phyloP scores from a whole-genome alignment of 495 filamentous ascomycete genomes.

The Talaromyces proteolyticus region DNA sequence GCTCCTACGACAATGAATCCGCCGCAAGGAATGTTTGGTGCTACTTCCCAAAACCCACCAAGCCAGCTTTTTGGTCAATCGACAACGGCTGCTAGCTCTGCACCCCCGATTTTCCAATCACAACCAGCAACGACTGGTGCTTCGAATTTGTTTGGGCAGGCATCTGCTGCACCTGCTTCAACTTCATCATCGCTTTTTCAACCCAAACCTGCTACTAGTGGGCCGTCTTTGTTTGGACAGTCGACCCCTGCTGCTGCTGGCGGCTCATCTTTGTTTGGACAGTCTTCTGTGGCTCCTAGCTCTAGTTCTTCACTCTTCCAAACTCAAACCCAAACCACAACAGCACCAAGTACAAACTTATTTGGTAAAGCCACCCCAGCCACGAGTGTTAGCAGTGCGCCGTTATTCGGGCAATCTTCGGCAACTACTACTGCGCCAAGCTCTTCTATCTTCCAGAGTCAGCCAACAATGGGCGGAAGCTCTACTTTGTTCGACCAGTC shows the following conservation, averaged over 20 bases:
- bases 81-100: not conserved
- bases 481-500: conserved; percentile 19
- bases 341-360: not conserved
- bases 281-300: conserved; percentile 10
- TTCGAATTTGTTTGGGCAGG: conserved; percentile 14
- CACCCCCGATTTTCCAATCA: not conserved
- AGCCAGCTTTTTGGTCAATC: conserved; percentile 19
- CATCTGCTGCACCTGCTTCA: conserved; percentile 8
- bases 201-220: conserved; percentile 9
- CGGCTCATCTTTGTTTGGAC: conserved; percentile 15
- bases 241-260: conserved; percentile 6
- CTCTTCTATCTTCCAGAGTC: conserved; percentile 1
- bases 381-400: not conserved
- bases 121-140: conserved; percentile 1
- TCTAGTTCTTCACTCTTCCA: conserved; percentile 9
- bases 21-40: not conserved
- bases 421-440: conserved; percentile 6
- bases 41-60: conserved; percentile 11
- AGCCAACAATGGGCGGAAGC: not conserved
- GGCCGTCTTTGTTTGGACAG: conserved; percentile 20
- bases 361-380: not conserved
- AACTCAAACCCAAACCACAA: not conserved
- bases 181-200: conserved; percentile 11
- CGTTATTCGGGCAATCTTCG: conserved; percentile 7
- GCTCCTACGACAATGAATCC: not conserved